Base-by-base conservation (phyloP, 208 protist genomes). In the Leishmania arabica region DNA sequence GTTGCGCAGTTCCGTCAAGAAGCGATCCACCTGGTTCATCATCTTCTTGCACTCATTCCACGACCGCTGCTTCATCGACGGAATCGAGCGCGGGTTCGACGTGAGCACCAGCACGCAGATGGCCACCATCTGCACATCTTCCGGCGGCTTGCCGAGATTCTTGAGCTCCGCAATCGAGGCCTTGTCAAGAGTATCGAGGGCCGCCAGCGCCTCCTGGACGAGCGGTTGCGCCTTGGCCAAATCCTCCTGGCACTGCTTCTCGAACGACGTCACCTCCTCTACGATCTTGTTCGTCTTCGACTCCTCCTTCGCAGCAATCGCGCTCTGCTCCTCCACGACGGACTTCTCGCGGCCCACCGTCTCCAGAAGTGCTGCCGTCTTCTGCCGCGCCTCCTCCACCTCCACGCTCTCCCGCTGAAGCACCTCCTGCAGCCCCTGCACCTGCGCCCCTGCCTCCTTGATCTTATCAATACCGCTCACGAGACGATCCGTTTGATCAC, bases 131-230 rank as follows among this genome's bases (percentile, higher is more conserved):
- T 97, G 94, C 56, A 99, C 98, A 82, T 98, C 95, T 3, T 94
- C 90, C 64, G 98, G 97, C 56, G 99, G 99, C 83, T 98, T 99
- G 64, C 94, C 94, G 40, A 99, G 94, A 74, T 99, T 98, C 88
- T 99, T 99, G 58, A 99, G 90, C 92, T 99, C 99, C 19, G 95
- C 93, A 53, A 99, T 96, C 69, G 98, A 97, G 13, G 95, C 96
- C 84, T 99, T 99, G 87, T 99, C 98, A n/a, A 99, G 90, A 27
- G 97, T 99, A 87, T 99, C 94, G 49, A 99, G 93, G 6, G 99
- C 99, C 1, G 93, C 96, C 31, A 99, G 87, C 3, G 99, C 99
- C 79, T 98, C 95, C 80, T 97, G 89, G 27, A 99, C 95, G 21
- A 98, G 87, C 27, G 99, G 99, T 88, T 99, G 90, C 8, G 99